Evolutionary conservation across 768 basidiomycete genomes (phyloP).

Genomic region (Daedalea quercina): DNA sequence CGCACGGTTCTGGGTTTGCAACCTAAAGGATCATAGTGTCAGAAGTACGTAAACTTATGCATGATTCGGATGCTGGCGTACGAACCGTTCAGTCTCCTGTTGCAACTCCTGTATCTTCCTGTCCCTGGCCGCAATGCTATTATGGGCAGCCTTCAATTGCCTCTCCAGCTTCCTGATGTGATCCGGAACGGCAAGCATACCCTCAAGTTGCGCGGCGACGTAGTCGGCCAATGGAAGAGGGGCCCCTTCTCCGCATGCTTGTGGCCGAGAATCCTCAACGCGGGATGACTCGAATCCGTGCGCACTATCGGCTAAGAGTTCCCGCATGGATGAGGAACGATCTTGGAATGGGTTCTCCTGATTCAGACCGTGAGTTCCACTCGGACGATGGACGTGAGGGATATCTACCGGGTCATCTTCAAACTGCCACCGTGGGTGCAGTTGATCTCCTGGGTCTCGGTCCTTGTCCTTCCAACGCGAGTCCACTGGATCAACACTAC

Average conservation of each 20-base stretch:
- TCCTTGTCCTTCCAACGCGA: constrained; percentile 9
- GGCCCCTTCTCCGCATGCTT: not conserved
- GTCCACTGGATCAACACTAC: not conserved
- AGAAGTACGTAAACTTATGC: not conserved
- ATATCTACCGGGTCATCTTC: constrained; percentile 14
- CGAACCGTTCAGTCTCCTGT: constrained; percentile 11
- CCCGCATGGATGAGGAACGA: constrained; percentile 1
- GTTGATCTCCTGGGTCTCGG: not conserved
- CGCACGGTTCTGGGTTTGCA: constrained; percentile 8
- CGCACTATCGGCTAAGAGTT: not conserved
- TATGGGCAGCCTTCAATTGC: constrained; percentile 28
- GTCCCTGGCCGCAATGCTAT: constrained; percentile 20
- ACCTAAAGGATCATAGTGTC: not conserved
- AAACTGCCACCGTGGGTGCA: constrained; percentile 7
- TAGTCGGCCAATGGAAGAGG: constrained; percentile 18
- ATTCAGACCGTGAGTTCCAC: not conserved
- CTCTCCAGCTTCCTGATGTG: constrained; percentile 35
- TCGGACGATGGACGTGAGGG: constrained; percentile 1
- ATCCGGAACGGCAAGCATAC: constrained; percentile 14
- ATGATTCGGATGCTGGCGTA: not conserved
- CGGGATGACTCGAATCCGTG: not conserved
- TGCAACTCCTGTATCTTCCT: constrained; percentile 12
- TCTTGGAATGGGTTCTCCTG: constrained; percentile 15
- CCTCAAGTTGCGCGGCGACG: constrained; percentile 16
- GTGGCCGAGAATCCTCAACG: not conserved